Evolutionary conservation across 2,329 filamentous ascomycete genomes (phyloP).

Genomic region (Claviceps paspali): DNA sequence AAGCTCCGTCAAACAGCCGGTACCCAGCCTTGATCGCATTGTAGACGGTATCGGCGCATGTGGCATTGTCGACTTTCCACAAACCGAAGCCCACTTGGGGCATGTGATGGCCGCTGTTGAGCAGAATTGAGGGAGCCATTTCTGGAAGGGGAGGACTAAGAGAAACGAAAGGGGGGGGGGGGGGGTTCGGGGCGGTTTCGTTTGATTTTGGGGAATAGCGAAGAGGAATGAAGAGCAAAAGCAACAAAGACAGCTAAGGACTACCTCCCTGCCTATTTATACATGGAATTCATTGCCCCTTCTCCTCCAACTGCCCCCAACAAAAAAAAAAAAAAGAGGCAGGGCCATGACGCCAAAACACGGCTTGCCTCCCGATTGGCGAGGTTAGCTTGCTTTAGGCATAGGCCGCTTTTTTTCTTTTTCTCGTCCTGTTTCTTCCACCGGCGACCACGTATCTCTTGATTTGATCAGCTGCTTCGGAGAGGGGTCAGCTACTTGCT

Average conservation of each 20-base stretch:
- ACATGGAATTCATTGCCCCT: neutral
- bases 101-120: conserved; percentile 53
- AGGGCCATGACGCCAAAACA: neutral
- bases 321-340: no score
- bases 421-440: no score
- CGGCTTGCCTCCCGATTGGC: neutral
- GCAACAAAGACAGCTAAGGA: neutral
- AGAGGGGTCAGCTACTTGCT: no score
- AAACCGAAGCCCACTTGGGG: conserved; percentile 63
- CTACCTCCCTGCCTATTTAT: neutral
- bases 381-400: neutral
- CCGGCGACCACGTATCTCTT: no score
- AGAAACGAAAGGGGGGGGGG: no score
- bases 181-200: no score
- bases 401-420: no score
- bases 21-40: conserved; percentile 53
- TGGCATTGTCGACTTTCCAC: conserved; percentile 69
- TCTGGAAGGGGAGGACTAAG: no score
- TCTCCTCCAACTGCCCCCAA: neutral
- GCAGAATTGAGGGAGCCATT: conserved; percentile 34
- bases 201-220: no score
- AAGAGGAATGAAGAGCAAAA: neutral
- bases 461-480: no score
- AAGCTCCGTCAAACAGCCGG: conserved; percentile 44
- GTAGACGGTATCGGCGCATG: conserved; percentile 63